phyloP scores from a whole-genome alignment of 192 early-diverging fungal species.

The Paraglomus occultum region DNA sequence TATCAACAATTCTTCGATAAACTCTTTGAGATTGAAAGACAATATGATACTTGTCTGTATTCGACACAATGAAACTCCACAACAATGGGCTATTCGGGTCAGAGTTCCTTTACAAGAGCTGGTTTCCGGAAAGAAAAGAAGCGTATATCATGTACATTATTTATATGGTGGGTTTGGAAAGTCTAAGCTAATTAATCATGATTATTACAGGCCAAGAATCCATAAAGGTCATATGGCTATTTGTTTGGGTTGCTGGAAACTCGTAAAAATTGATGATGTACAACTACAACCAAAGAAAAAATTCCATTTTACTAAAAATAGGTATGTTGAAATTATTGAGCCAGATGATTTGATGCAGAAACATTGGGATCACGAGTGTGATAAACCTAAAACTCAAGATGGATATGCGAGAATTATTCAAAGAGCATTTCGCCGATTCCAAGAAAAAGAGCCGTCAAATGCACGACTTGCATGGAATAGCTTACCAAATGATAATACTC shows the following conservation, averaged over 20 bases:
- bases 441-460: conserved; percentile 3
- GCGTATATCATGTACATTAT: conserved; percentile 2
- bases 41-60: conserved; percentile 4
- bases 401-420: conserved; percentile 12
- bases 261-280: conserved; percentile 14
- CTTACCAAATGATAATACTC: conserved; percentile 12
- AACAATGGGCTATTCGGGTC: conserved; percentile 5
- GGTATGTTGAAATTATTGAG: neutral
- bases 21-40: conserved; percentile 6
- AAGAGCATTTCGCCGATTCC: neutral
- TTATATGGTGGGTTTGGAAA: conserved; percentile 2
- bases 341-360: too few relatives aligned
- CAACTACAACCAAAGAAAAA: neutral
- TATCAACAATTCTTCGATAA: too few relatives aligned
- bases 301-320: neutral
- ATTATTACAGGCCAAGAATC: conserved; percentile 24
- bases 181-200: conserved; percentile 5
- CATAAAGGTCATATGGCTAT: conserved; percentile 8
- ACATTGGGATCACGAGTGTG: neutral
- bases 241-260: conserved; percentile 18
- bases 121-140: conserved; percentile 11
- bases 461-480: conserved; percentile 16
- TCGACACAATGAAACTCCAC: neutral
- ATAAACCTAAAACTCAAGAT: conserved; percentile 10
- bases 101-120: conserved; percentile 17